Evolutionary conservation across 2,329 filamentous ascomycete species (phyloP).

Genomic region (Aspergillus novofumigatus): DNA sequence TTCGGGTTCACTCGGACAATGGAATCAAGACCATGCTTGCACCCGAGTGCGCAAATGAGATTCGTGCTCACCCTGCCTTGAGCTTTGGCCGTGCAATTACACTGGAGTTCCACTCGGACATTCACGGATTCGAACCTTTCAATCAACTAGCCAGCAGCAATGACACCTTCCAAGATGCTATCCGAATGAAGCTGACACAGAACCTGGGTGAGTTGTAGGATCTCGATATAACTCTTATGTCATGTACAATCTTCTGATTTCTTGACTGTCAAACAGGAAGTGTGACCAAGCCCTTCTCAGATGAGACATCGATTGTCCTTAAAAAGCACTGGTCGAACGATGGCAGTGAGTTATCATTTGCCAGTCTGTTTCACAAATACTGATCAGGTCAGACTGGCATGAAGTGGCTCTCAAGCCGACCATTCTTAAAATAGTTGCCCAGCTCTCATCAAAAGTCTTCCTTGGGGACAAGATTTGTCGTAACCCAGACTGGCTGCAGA

Average conservation of each 20-base stretch:
- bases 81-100: constrained; percentile 13
- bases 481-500: constrained; percentile 23
- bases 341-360: background rate
- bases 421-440: constrained; percentile 4
- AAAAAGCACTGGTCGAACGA: background rate
- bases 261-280: background rate
- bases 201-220: constrained; percentile 13
- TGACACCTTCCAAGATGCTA: constrained; percentile 15
- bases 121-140: constrained; percentile 18
- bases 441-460: constrained; percentile 16
- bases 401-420: constrained; percentile 1
- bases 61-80: constrained; percentile 16
- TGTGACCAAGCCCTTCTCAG: background rate
- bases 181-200: constrained; percentile 22
- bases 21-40: constrained; percentile 17
- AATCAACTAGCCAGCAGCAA: constrained; percentile 6
- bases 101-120: constrained; percentile 14
- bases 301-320: background rate
- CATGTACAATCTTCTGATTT: no score
- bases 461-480: constrained; percentile 19
- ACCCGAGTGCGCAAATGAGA: constrained; percentile 19
- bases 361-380: background rate
- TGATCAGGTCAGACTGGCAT: constrained; percentile 9
- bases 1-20: constrained; percentile 16
- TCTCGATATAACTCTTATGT: background rate